These are phyloP conservation scores for Elaeagnus macrophylla DNA, from an alignment of 306 rosid genomes.

Conservation along the genomic window DNA sequence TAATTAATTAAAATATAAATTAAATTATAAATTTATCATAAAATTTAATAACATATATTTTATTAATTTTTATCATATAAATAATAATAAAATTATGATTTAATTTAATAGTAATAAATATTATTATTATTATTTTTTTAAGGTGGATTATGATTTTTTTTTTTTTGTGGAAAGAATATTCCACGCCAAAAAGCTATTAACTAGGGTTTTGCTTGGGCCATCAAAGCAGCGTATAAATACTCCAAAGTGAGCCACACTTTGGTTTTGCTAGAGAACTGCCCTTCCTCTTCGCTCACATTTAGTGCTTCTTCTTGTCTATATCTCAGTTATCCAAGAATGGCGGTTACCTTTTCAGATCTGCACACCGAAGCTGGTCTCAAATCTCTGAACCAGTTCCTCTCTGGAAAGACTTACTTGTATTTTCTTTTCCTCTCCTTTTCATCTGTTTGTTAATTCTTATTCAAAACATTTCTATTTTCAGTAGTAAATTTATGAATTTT, in stretches of 20 bases:
- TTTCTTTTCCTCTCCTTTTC: neutral
- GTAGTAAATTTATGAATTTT: neutral
- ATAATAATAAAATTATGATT: too few relatives aligned
- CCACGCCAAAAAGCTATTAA: neutral
- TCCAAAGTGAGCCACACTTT: neutral
- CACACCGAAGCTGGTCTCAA: slow-evolving; percentile 74
- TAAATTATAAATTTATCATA: too few relatives aligned
- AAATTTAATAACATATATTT: too few relatives aligned
- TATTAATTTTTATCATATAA: too few relatives aligned
- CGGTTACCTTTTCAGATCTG: slow-evolving; percentile 78
- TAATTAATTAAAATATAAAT: too few relatives aligned
- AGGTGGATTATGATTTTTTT: too few relatives aligned
- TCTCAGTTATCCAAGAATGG: slow-evolving; percentile 27
- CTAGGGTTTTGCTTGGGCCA: neutral
- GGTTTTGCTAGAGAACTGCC: neutral
- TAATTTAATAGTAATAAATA: too few relatives aligned
- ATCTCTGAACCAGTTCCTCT: slow-evolving; percentile 52
- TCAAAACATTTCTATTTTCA: neutral
- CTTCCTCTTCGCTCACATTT: neutral
- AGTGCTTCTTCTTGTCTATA: neutral
- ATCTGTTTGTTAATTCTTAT: neutral
- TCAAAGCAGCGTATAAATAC: neutral
- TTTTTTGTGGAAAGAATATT: too few relatives aligned
- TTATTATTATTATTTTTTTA: too few relatives aligned
- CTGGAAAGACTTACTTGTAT: slow-evolving; percentile 62